These are phyloP conservation scores for Meyerozyma carpophila DNA, from an alignment of 1,139 yeast species.

Conservation along the genomic window DNA sequence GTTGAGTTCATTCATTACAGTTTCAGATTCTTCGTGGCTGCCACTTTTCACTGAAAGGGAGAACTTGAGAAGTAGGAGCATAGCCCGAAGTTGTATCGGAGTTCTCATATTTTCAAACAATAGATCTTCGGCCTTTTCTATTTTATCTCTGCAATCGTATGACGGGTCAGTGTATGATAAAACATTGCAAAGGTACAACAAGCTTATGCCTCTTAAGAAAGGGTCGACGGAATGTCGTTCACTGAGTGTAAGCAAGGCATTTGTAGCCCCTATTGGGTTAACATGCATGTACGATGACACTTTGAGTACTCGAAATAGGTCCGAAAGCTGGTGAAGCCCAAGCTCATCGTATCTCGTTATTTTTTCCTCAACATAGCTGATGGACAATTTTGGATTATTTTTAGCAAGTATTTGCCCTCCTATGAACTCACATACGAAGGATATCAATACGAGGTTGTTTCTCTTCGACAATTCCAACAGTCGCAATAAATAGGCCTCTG, in stretches of 20 bases:
- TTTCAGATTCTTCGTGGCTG: conserved; percentile 3
- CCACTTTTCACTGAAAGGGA: conserved; percentile 4
- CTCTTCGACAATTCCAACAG: not conserved
- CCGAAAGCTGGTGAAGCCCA: not conserved
- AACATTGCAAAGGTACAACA: not conserved
- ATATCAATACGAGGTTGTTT: not conserved
- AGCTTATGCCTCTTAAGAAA: not conserved
- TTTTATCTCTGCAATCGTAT: not conserved
- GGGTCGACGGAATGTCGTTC: not conserved
- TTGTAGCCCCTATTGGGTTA: not conserved
- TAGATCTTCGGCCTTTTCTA: not conserved
- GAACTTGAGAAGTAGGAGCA: conserved; percentile 4
- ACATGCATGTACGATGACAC: not conserved
- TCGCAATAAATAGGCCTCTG: conserved; percentile 1
- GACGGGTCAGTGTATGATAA: not conserved
- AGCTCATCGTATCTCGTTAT: conserved; percentile 1
- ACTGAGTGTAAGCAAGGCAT: not conserved
- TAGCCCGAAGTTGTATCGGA: conserved; percentile 6
- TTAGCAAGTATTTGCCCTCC: not conserved
- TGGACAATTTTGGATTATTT: not conserved
- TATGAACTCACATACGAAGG: not conserved
- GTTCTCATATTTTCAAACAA: not conserved
- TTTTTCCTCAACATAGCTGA: not conserved
- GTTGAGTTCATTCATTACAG: conserved; percentile 3
- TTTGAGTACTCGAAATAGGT: not conserved